Base-by-base conservation (phyloP, 345 rosid species). In the Combretum micranthum region DNA sequence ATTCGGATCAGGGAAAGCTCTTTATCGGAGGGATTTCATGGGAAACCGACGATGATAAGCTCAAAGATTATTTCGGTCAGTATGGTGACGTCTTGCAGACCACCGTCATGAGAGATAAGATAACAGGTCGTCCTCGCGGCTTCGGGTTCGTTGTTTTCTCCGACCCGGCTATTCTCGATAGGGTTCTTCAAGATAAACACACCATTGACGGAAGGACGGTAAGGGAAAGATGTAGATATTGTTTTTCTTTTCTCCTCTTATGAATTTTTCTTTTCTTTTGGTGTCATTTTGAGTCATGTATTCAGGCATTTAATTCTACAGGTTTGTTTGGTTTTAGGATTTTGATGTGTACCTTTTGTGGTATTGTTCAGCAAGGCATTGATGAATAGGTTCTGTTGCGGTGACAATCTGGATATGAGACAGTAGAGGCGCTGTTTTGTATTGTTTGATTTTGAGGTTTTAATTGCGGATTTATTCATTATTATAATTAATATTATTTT, bases 11-110 rank as follows among this genome's bases (percentile, higher is more conserved):
- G 64, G 86, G 86, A 42, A 81, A 78, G 75, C 83, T 81, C 20
- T 81, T 81, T 68, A 69, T 81, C 51, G 86, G 86, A 39, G 86
- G 86, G 55, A 77, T 81, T 56, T 77, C 86, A 15, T 81, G 86
- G 86, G 86, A 81, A 71, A 81, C 86, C 2, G 50, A 76, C 17
- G 86, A 81, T 65, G 86, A 78, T 18, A 73, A 55, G 63, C 81
- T 78, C 50, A 60, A 60, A 4, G 83, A 78, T 16, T 71, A 81
- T 68, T 81, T 81, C 64, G 15, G 42, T 37, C 67, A 64, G 20
- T 81, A 75, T 56, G 86, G 81, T n/a, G 81, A 81, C 46, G 79
- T 81, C 20, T 47, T 64, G 4, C 79, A 75, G 64, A 58, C 79
- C 19, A 79, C 65, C 39, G 77, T 78, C 52, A 73, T 81, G 86